Evolutionary conservation across 805 yeast species (phyloP).

Genomic region (Blastobotrys chiropterorum): DNA sequence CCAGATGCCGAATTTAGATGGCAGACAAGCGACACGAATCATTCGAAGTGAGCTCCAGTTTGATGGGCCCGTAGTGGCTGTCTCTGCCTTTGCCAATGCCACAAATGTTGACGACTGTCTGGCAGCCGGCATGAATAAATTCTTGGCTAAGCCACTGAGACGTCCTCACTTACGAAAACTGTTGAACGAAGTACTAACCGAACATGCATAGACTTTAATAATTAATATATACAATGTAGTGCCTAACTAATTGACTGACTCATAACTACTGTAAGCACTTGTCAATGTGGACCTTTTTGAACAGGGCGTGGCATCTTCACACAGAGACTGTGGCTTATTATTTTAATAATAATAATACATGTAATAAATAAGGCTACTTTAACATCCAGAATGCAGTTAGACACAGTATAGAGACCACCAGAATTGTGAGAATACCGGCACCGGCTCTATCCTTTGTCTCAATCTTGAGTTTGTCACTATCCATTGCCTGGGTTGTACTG

Average conservation of each 20-base stretch:
- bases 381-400: too few relatives aligned
- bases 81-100: conserved; percentile 93
- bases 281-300: too few relatives aligned
- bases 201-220: not conserved
- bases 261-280: not conserved
- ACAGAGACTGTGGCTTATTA: too few relatives aligned
- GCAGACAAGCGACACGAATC: conserved; percentile 72
- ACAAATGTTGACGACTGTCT: conserved; percentile 80
- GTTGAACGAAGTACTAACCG: not conserved
- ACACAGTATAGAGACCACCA: too few relatives aligned
- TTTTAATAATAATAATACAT: too few relatives aligned
- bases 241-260: not conserved
- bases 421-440: conserved; percentile 22
- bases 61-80: conserved; percentile 76
- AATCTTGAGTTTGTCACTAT: not conserved
- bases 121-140: conserved; percentile 85
- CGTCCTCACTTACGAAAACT: conserved; percentile 55
- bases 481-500: too few relatives aligned
- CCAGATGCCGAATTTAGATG: conserved; percentile 94
- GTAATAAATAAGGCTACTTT: too few relatives aligned
- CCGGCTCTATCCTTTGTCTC: conserved; percentile 13
- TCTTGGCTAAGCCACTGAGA: conserved; percentile 81
- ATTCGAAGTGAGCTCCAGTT: conserved; percentile 61
- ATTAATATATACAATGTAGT: too few relatives aligned
- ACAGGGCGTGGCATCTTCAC: too few relatives aligned